phyloP scores from a whole-genome alignment of 805 yeast genomes.

The Nadsonia fulvescens region DNA sequence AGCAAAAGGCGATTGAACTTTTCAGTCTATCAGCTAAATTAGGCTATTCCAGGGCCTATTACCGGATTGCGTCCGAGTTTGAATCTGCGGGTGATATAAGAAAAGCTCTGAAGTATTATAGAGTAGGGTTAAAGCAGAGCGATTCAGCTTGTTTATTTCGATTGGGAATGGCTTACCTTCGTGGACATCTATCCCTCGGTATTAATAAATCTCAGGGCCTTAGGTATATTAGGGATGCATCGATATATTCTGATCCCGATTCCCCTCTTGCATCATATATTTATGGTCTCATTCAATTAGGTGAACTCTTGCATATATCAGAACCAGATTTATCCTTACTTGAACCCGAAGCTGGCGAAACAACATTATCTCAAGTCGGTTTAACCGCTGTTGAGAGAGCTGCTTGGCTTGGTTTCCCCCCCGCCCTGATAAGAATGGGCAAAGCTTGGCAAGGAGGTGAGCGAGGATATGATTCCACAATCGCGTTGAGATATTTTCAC shows the following conservation, averaged over 20 bases:
- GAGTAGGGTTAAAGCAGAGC: constrained; percentile 18
- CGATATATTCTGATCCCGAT: constrained; percentile 19
- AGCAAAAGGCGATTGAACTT: constrained; percentile 11
- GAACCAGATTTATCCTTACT: not conserved
- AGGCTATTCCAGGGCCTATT: constrained; percentile 20
- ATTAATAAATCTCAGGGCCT: constrained; percentile 13
- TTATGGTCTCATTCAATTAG: constrained; percentile 20
- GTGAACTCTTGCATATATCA: constrained; percentile 15
- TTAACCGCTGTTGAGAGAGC: constrained; percentile 17
- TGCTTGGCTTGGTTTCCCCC: constrained; percentile 21
- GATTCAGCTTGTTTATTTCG: constrained; percentile 24
- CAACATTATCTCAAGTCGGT: too few relatives aligned
- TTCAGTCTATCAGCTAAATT: constrained; percentile 17
- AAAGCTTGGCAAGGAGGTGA: constrained; percentile 19
- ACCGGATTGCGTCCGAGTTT: constrained; percentile 19
- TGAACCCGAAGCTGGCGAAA: constrained; percentile 10
- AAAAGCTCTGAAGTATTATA: constrained; percentile 17
- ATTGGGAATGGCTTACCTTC: constrained; percentile 18
- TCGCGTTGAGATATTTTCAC: constrained; percentile 19
- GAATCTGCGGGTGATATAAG: constrained; percentile 17
- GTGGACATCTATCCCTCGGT: constrained; percentile 17
- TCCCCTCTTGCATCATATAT: constrained; percentile 22
- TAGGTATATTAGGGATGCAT: constrained; percentile 13
- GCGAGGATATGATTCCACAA: constrained; percentile 16
- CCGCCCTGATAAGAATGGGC: constrained; percentile 21